Evolutionary conservation across 2,329 filamentous ascomycete genomes (phyloP), one percentile per base, ranked within the genome.

Genomic region (Pseudogymnoascus sp.): DNA sequence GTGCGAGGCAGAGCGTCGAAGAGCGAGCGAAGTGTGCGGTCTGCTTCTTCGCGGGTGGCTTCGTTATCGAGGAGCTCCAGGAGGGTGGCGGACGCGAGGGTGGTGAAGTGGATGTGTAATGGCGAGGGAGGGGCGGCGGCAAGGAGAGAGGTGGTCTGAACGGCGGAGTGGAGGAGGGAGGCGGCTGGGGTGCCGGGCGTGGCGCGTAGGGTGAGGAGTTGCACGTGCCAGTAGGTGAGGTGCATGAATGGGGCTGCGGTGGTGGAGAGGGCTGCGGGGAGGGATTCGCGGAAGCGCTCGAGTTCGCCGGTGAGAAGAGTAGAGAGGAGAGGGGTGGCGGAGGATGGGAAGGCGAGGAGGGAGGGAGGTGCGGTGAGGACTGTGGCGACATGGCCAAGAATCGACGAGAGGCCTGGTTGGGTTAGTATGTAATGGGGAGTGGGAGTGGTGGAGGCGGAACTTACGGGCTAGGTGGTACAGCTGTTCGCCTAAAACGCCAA

Each of bases 181-280:
- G 78, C 75, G 0, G 83, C 78, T 42, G 82, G 81, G 0, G 81
- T 78, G 10, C 79, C 79, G 1, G 83, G 80, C 38, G 81, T 82
- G 62, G 86, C 77, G 2, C 89, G 79, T 61, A 86, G 84, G 8
- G 84, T 79, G 16, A 91, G 77, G 7, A 90, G 78, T 65, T 86
- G 84, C 67, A 84, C 81, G 72, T 90, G 86, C 82, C 88, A 89
- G 74, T 89, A 90, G 16, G 82, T 82, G 24, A 91, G 78, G 68
- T 88, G 84, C 1, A 90, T 78, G 33, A 87, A 71, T 3, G 83
- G 83, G 0, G 75, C 71, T 3, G 80, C 79, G 21, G 83, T 83
- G 26, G 86, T 76, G 47, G 80, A 79, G 11, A 78, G 75, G 13
- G 19, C 19, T 4, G 59, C 35, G 3, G 87, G 85, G 1, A 90